phyloP scores from a whole-genome alignment of 1,139 yeast species.

The Starmera stellimalicola region DNA sequence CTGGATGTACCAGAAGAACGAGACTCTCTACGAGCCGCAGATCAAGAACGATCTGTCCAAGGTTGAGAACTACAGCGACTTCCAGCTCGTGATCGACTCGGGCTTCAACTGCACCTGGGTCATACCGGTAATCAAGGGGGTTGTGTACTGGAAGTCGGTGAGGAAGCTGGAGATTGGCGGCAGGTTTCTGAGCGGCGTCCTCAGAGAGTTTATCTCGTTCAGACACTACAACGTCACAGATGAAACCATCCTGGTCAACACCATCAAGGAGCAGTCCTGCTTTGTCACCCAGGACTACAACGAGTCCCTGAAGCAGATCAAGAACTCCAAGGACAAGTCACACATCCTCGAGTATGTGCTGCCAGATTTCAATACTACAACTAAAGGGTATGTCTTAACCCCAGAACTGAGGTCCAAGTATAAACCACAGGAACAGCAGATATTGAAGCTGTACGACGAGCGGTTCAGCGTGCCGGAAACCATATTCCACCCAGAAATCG shows the following conservation, averaged over 20 bases:
- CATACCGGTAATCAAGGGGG: slow-evolving; percentile 74
- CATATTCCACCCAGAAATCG: slow-evolving; percentile 76
- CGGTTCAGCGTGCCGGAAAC: slow-evolving; percentile 83
- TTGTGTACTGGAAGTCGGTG: slow-evolving; percentile 71
- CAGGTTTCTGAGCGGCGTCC: slow-evolving; percentile 65
- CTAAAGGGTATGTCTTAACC: slow-evolving; percentile 53
- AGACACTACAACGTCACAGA: slow-evolving; percentile 92
- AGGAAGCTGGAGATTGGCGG: slow-evolving; percentile 73
- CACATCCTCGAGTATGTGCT: slow-evolving; percentile 58
- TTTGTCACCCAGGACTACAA: slow-evolving; percentile 64
- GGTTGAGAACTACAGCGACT: slow-evolving; percentile 36
- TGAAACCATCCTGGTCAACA: slow-evolving; percentile 76
- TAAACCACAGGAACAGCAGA: slow-evolving; percentile 46
- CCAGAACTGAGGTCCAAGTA: slow-evolving; percentile 22
- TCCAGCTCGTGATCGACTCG: slow-evolving; percentile 73
- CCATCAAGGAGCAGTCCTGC: slow-evolving; percentile 75
- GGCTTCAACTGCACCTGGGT: slow-evolving; percentile 88
- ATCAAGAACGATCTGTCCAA: slow-evolving; percentile 11
- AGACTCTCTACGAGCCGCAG: slow-evolving; percentile 15
- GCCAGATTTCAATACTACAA: slow-evolving; percentile 80
- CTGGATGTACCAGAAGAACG: slow-evolving; percentile 35
- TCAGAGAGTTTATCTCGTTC: slow-evolving; percentile 79
- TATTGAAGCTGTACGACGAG: slow-evolving; percentile 67
- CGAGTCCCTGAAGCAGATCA: slow-evolving; percentile 37
- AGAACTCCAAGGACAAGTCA: slow-evolving; percentile 18